Evolutionary conservation across 352 stramenopile genomes (phyloP).

Genomic region (Pythium pyrilobum): DNA sequence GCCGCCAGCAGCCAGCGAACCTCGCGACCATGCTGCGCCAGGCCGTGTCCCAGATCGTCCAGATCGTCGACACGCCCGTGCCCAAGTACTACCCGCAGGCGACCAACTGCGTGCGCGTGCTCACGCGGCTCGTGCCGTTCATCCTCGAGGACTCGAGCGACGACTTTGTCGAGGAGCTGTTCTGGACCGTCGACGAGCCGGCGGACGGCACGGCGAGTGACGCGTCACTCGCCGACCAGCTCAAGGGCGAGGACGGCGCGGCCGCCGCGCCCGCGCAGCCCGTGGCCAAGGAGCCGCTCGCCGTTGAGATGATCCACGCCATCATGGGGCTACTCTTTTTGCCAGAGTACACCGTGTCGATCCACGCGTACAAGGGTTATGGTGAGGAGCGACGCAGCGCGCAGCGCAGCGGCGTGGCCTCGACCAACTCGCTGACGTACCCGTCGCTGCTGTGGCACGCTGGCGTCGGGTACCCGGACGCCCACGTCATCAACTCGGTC

Average conservation of each 20-base stretch:
- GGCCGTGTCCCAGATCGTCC: slow-evolving; percentile 73
- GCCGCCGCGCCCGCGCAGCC: not conserved
- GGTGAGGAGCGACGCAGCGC: slow-evolving; percentile 68
- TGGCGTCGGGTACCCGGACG: slow-evolving; percentile 76
- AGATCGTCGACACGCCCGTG: slow-evolving; percentile 84
- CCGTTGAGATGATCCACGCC: slow-evolving; percentile 73
- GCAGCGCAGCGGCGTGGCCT: slow-evolving; percentile 34
- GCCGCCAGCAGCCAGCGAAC: slow-evolving; percentile 76
- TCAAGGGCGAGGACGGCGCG: slow-evolving; percentile 24
- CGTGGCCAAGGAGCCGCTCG: slow-evolving; percentile 33
- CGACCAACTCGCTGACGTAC: slow-evolving; percentile 47
- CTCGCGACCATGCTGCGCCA: slow-evolving; percentile 79
- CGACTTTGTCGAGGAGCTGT: slow-evolving; percentile 80
- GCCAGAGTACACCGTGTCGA: slow-evolving; percentile 82
- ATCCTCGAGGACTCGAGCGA: slow-evolving; percentile 77
- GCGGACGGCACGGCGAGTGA: slow-evolving; percentile 15
- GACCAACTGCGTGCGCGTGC: slow-evolving; percentile 78
- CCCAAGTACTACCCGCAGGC: slow-evolving; percentile 87
- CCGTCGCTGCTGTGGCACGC: slow-evolving; percentile 76
- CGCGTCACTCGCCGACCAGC: slow-evolving; percentile 33
- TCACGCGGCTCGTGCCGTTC: slow-evolving; percentile 80
- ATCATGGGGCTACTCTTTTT: slow-evolving; percentile 86
- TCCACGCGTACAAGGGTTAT: slow-evolving; percentile 78
- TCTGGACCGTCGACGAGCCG: slow-evolving; percentile 53
- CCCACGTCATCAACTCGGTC: slow-evolving; percentile 57